phyloP scores from a whole-genome alignment of 306 rosid species.

The Fagus crenata region DNA sequence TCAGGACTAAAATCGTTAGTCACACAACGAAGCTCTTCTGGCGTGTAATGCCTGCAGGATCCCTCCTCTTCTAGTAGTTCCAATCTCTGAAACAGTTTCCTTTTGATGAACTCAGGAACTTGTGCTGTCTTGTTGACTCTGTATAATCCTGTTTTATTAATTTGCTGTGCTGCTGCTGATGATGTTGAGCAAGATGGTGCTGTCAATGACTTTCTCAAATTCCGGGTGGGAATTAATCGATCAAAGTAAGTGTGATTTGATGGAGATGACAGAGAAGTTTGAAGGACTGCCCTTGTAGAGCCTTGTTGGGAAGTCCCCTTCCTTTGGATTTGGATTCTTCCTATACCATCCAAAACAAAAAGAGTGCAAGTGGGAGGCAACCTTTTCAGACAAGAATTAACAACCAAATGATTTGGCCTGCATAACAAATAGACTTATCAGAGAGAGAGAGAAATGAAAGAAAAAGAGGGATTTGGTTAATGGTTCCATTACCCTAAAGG shows the following conservation, averaged over 20 bases:
- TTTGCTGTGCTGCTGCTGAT: neutral
- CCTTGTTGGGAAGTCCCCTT: constrained; percentile 54
- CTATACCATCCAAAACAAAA: constrained; percentile 37
- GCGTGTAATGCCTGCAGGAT: constrained; percentile 32
- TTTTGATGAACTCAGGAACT: constrained; percentile 18
- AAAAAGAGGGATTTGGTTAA: constrained; percentile 6
- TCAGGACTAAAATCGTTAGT: constrained; percentile 39
- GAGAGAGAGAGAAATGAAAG: constrained; percentile 7
- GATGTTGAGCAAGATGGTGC: constrained; percentile 22
- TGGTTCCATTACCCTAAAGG: constrained; percentile 34
- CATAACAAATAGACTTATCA: constrained; percentile 11
- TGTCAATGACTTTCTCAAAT: constrained; percentile 35
- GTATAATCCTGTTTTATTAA: constrained; percentile 15
- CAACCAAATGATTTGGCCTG: constrained; percentile 40
- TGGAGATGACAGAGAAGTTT: constrained; percentile 26
- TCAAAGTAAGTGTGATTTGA: neutral
- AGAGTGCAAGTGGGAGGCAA: constrained; percentile 52
- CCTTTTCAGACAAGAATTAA: constrained; percentile 36
- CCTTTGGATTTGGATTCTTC: constrained; percentile 35
- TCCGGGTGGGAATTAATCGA: constrained; percentile 10
- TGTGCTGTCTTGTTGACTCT: constrained; percentile 10
- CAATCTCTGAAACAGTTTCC: constrained; percentile 32
- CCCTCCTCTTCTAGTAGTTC: constrained; percentile 32
- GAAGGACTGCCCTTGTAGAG: constrained; percentile 28
- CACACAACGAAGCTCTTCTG: constrained; percentile 34